Conservation (phyloP, 139 green algal genomes). For the Nannochloris sp. region DNA sequence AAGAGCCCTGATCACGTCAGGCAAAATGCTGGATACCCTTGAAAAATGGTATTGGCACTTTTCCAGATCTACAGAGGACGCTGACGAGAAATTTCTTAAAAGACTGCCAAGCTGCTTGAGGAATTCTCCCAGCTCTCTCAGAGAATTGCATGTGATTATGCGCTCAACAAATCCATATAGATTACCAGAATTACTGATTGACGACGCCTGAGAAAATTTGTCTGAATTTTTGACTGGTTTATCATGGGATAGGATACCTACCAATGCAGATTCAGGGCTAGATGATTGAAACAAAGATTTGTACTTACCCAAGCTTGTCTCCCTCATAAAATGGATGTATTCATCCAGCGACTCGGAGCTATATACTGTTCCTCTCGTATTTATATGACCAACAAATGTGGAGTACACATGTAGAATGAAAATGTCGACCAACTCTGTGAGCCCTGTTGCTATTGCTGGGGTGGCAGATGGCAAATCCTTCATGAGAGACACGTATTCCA, state of each 20-base stretch:
- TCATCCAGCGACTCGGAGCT: background rate
- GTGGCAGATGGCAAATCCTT: slow-evolving; percentile 24
- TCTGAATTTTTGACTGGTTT: background rate
- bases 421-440: slow-evolving; percentile 43
- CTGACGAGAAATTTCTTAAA: background rate
- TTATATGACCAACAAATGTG: slow-evolving; percentile 23
- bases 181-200: slow-evolving; percentile 23
- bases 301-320: background rate
- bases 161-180: slow-evolving; percentile 37
- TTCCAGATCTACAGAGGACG: no score
- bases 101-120: slow-evolving; percentile 22
- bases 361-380: slow-evolving; percentile 18
- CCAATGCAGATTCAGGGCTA: background rate
- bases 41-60: no score
- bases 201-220: background rate
- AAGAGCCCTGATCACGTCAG: no score
- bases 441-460: slow-evolving; percentile 24
- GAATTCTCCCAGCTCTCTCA: slow-evolving; percentile 18
- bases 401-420: slow-evolving; percentile 36
- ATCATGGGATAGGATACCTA: no score
- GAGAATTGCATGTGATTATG: slow-evolving; percentile 20
- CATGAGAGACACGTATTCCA: slow-evolving; percentile 40
- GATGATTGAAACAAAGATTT: background rate
- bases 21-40: no score
- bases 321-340: background rate